Evolutionary conservation across 148 eudicot species (phyloP).

Genomic region (Bassia scoparia): DNA sequence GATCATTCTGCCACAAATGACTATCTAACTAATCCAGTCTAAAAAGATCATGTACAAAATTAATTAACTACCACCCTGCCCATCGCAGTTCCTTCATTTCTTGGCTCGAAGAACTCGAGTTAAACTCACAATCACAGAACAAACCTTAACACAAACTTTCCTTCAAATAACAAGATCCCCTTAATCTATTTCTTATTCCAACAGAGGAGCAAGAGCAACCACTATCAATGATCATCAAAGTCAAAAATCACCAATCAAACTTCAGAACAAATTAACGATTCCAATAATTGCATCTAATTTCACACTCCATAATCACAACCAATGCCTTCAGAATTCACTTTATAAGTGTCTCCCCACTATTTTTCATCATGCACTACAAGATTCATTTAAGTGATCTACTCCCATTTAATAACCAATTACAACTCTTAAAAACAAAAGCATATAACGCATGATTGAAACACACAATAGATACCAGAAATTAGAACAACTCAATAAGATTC

Average conservation of each 20-base stretch:
- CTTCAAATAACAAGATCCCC: neutral
- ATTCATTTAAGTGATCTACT: neutral
- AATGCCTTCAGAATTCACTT: neutral
- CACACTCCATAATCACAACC: neutral
- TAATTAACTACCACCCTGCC: neutral
- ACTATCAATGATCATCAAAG: neutral
- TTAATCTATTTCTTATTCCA: no score
- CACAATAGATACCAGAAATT: neutral
- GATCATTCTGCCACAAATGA: neutral
- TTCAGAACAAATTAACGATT: neutral
- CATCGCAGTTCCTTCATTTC: neutral
- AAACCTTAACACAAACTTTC: neutral
- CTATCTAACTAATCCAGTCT: neutral
- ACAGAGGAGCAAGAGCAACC: no score
- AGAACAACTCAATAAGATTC: neutral
- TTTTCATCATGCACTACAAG: neutral
- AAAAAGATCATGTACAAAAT: neutral
- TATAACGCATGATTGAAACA: constrained; percentile 2
- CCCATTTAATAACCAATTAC: neutral
- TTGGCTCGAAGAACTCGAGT: neutral
- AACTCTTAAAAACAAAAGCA: neutral
- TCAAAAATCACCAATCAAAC: neutral
- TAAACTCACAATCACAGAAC: neutral
- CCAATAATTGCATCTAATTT: constrained; percentile 6
- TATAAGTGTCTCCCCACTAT: no score